Evolutionary conservation across 129 eudicot species (phyloP), one percentile per base, ranked within the genome.

Genomic region (Flaveria linearis): DNA sequence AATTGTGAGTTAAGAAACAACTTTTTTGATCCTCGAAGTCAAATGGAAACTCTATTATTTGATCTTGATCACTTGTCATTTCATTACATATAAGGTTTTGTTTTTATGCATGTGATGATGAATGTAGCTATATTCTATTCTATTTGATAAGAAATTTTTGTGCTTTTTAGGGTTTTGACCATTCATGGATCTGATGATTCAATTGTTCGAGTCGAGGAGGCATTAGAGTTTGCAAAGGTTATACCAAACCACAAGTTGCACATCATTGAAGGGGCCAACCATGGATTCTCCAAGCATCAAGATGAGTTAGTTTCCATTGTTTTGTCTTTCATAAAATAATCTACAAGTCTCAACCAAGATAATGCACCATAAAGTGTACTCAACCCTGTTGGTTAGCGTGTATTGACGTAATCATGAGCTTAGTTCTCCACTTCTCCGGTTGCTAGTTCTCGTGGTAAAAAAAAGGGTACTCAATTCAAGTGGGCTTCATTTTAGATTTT

Each of bases 141-240:
- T 33, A n/a, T 16, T 36, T 70, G 11, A 41, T 49, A 12, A 70
- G 25, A 26, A 36, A 28, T 16, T 52, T 2, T 49, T 52, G 30
- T 52, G 46, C 28, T 36, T 50, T 55, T 20, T 15, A 92, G 98
- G 90, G 96, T 88, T 9, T 83, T 85, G 85, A 94, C 93, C 7
- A 78, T 88, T 43, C 97, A 91, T 68, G 97, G 97, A 72, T 87
- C 96, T 1, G 78, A 68, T 20, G 98, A 91, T 85, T 81, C 88
- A 83, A 17, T 89, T 51, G 82, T 91, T 53, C 85, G 83, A 1
- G 87, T 85, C 7, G 90, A 89, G 41, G 96, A 94, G 79, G 96
- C 96, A 8, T 22, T 46, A 4, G 96, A 84, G 81, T 87, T 91
- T 65, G 86, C 80, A 36, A 86, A 91, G 76, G 68, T 94, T 60